Conservation (phyloP, 2,329 filamentous ascomycete genomes). For the Penicillium hesseltinei region DNA sequence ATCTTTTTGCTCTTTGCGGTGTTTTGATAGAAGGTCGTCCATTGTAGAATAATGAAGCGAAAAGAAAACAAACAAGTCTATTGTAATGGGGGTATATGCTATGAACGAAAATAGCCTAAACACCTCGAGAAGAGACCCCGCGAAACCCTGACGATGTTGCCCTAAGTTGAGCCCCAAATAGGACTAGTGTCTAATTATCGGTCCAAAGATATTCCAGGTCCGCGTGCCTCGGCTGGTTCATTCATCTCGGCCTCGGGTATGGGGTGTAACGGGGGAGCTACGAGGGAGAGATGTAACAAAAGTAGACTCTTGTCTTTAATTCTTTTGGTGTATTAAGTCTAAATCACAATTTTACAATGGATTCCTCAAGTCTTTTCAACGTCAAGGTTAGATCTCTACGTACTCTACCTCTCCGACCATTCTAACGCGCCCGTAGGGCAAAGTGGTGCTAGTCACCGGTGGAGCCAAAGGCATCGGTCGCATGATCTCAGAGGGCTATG, state of each 20-base stretch:
- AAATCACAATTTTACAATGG: conserved; percentile 43
- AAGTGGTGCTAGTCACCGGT: conserved; percentile 52
- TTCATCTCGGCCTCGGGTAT: conserved; percentile 26
- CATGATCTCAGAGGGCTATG: conserved; percentile 56
- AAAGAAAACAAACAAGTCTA: neutral
- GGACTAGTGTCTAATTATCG: conserved; percentile 16
- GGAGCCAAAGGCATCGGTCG: conserved; percentile 54
- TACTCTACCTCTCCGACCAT: conserved; percentile 51
- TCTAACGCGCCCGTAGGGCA: conserved; percentile 32
- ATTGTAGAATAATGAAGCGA: conserved; percentile 41
- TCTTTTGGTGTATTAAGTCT: neutral
- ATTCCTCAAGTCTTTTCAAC: conserved; percentile 55
- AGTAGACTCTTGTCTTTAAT: conserved; percentile 2
- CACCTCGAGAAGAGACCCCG: conserved; percentile 23
- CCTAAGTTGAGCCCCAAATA: conserved; percentile 25
- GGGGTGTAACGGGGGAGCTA: conserved; percentile 9
- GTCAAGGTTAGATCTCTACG: conserved; percentile 53
- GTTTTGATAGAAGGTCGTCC: conserved; percentile 74
- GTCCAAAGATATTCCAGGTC: conserved; percentile 16
- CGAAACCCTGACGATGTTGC: conserved; percentile 30
- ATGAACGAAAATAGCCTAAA: conserved; percentile 1
- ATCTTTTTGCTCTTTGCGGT: conserved; percentile 85
- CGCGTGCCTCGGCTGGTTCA: conserved; percentile 28
- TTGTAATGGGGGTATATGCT: conserved; percentile 7
- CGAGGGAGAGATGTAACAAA: conserved; percentile 10